Evolutionary conservation across 345 rosid species (phyloP).

Genomic region (Anastatica hierochuntica): DNA sequence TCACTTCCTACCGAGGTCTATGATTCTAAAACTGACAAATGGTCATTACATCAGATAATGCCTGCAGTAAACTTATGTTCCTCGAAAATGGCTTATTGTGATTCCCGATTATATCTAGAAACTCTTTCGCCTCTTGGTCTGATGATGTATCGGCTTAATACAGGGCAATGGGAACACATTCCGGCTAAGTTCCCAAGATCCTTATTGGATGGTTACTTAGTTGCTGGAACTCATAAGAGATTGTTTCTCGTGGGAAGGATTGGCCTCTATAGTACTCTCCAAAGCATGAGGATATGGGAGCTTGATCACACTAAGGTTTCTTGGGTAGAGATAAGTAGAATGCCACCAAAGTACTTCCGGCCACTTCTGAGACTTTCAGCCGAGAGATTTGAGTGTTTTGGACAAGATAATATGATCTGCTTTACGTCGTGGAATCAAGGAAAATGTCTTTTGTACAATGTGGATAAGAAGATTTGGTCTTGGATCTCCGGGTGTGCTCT

Average conservation of each 20-base stretch:
- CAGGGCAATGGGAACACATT: slow-evolving; percentile 85
- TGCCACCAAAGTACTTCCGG: slow-evolving; percentile 85
- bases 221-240: slow-evolving; percentile 87
- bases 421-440: slow-evolving; percentile 99
- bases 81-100: slow-evolving; percentile 90
- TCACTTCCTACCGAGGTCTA: slow-evolving; percentile 91
- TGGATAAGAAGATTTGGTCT: slow-evolving; percentile 88
- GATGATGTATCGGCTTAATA: slow-evolving; percentile 79
- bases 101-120: slow-evolving; percentile 77
- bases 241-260: slow-evolving; percentile 90
- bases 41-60: slow-evolving; percentile 83
- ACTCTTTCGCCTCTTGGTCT: slow-evolving; percentile 94
- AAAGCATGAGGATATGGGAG: slow-evolving; percentile 97
- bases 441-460: slow-evolving; percentile 79
- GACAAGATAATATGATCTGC: slow-evolving; percentile 90
- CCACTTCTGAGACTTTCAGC: slow-evolving; percentile 86
- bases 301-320: slow-evolving; percentile 64
- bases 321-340: slow-evolving; percentile 93
- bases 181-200: slow-evolving; percentile 93
- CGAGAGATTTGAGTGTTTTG: slow-evolving; percentile 94
- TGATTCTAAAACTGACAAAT: slow-evolving; percentile 65
- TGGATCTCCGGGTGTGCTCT: slow-evolving; percentile 95
- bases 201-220: slow-evolving; percentile 84
- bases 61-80: slow-evolving; percentile 94
- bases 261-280: slow-evolving; percentile 86